Conservation (phyloP, 768 basidiomycete species). For the Harrya chromipes region DNA sequence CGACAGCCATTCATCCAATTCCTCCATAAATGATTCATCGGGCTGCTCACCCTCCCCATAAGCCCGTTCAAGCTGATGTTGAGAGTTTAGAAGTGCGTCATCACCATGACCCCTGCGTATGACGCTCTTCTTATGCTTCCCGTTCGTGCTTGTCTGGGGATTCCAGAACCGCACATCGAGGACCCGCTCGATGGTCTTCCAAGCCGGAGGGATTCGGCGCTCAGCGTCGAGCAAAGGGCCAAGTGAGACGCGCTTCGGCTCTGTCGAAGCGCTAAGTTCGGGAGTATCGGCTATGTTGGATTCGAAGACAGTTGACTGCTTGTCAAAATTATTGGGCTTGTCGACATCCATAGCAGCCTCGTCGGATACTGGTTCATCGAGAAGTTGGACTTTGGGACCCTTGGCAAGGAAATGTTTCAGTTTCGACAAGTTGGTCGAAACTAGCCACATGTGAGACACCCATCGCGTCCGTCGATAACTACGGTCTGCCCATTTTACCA, state of each 20-base stretch:
- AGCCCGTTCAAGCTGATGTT: constrained; percentile 34
- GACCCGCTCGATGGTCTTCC: constrained; percentile 92
- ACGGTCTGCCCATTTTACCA: constrained; percentile 82
- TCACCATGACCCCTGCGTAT: constrained; percentile 31
- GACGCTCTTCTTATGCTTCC: constrained; percentile 18
- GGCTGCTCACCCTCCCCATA: constrained; percentile 67
- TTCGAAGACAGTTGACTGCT: constrained; percentile 37
- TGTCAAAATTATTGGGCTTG: constrained; percentile 16
- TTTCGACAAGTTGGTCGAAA: constrained; percentile 59
- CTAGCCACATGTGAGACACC: constrained; percentile 93
- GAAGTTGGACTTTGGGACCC: constrained; percentile 67
- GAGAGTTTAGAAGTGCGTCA: constrained; percentile 12
- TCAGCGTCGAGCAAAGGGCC: constrained; percentile 66
- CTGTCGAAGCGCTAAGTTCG: constrained; percentile 28
- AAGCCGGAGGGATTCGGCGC: constrained; percentile 65
- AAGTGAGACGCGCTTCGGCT: constrained; percentile 29
- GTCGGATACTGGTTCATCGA: constrained; percentile 43
- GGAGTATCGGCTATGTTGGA: constrained; percentile 36
- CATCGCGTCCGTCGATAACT: constrained; percentile 81
- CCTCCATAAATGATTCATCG: constrained; percentile 48
- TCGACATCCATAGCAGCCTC: constrained; percentile 28
- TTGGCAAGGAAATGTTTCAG: constrained; percentile 72
- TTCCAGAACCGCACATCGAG: constrained; percentile 75
- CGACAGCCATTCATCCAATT: constrained; percentile 51
- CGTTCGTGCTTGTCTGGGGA: constrained; percentile 26